Conservation (phyloP, 2,329 filamentous ascomycete genomes). For the Zymoseptoria brevis region DNA sequence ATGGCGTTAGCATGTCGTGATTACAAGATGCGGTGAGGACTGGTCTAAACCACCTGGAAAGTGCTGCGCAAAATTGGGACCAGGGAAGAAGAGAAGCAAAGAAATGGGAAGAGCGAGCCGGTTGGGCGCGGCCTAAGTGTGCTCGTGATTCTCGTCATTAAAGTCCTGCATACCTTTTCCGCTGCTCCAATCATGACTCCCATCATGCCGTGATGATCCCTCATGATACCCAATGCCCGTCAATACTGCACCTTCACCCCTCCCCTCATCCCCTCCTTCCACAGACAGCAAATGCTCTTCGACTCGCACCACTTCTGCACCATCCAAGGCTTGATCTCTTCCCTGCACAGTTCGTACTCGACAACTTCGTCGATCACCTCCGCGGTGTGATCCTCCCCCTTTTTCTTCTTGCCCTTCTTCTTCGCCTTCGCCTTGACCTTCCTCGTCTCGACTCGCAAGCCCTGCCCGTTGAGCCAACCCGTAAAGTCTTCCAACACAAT, state of each 20-base stretch:
- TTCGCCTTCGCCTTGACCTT: conserved; percentile 9
- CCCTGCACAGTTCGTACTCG: conserved; percentile 20
- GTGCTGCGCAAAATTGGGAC: not conserved
- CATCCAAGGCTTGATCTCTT: conserved; percentile 42
- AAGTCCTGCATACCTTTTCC: not conserved
- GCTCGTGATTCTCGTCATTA: not conserved
- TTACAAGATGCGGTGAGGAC: too few relatives aligned
- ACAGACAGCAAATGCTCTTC: conserved; percentile 76
- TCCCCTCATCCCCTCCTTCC: conserved; percentile 47
- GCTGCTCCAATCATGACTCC: not conserved
- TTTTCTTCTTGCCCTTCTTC: conserved; percentile 33
- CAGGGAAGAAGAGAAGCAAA: not conserved
- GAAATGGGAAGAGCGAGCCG: not conserved
- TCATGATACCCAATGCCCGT: not conserved
- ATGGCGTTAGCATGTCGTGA: too few relatives aligned
- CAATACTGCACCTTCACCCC: conserved; percentile 26
- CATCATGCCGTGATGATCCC: not conserved
- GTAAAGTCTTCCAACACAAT: conserved; percentile 81
- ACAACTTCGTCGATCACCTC: conserved; percentile 46
- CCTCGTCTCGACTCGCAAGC: conserved; percentile 16
- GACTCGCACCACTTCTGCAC: conserved; percentile 88
- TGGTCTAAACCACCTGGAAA: not conserved
- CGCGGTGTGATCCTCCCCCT: conserved; percentile 37
- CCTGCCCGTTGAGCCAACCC: conserved; percentile 61
- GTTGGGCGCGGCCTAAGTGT: not conserved